phyloP scores from a whole-genome alignment of 2,329 filamentous ascomycete species.

The Onygenales sp. region DNA sequence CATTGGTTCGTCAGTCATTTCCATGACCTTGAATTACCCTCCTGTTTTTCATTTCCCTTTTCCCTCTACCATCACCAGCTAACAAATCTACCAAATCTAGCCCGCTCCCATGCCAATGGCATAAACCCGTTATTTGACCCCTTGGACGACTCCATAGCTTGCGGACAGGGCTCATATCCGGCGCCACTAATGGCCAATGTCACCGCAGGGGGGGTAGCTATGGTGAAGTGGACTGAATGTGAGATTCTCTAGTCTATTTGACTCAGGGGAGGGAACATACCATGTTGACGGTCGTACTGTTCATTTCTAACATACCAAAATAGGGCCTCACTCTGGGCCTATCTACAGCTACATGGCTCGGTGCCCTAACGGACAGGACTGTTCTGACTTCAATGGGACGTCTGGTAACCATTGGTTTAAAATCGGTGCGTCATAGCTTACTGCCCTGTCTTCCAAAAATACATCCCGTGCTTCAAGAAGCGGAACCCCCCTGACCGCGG shows the following conservation, averaged over 20 bases:
- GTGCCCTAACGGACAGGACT: background rate
- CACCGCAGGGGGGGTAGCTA: background rate
- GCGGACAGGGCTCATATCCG: background rate
- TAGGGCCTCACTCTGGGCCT: background rate
- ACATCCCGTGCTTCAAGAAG: background rate
- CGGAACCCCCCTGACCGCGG: background rate
- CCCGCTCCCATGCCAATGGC: background rate
- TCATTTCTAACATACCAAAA: background rate
- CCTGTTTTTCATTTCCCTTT: background rate
- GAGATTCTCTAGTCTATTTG: background rate
- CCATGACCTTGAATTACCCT: background rate
- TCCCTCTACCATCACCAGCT: background rate
- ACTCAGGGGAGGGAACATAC: no score
- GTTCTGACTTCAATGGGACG: background rate
- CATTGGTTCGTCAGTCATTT: background rate
- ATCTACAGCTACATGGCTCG: constrained; percentile 1
- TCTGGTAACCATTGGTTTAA: constrained; percentile 1
- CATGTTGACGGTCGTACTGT: no score
- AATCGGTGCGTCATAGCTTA: background rate
- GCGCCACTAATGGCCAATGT: background rate
- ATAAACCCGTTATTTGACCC: background rate
- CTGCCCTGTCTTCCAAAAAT: background rate
- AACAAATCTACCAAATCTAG: background rate
- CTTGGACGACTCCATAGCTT: background rate
- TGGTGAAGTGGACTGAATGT: background rate